Percentiles rank a stretch among this genome's conserved stretches.
These are phyloP conservation scores for Solanum hybrid DNA, from an alignment of 305 asterid genomes.

Conservation along the genomic window DNA sequence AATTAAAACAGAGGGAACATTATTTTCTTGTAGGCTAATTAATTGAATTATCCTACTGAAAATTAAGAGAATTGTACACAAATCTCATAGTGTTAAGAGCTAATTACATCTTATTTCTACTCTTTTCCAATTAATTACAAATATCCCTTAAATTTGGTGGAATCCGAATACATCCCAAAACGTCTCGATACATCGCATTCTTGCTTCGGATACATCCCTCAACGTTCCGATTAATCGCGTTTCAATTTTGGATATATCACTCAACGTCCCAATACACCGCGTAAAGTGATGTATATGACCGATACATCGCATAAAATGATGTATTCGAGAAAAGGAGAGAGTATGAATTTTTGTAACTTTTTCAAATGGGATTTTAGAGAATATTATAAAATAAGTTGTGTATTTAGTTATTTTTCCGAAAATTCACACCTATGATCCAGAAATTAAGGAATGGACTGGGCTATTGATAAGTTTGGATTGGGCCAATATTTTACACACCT, in stretches of 20 bases:
- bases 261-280: background rate
- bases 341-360: too few relatives aligned
- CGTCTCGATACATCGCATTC: background rate
- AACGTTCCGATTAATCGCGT: background rate
- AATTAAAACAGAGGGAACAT: accelerated
- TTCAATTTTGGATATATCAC: background rate
- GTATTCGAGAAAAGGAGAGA: too few relatives aligned
- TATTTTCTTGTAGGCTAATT: background rate
- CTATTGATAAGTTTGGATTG: background rate
- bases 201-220: background rate
- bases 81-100: too few relatives aligned
- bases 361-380: background rate
- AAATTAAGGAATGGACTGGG: background rate
- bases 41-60: background rate
- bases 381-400: background rate
- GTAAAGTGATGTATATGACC: too few relatives aligned
- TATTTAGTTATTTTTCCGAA: background rate
- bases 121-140: too few relatives aligned
- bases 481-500: background rate
- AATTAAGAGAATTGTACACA: background rate
- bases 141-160: too few relatives aligned
- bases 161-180: too few relatives aligned
- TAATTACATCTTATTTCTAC: too few relatives aligned
- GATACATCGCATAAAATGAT: too few relatives aligned
- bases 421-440: background rate